Evolutionary conservation across 78 protist species (phyloP).

Genomic region (Polysphondylium violaceum): DNA sequence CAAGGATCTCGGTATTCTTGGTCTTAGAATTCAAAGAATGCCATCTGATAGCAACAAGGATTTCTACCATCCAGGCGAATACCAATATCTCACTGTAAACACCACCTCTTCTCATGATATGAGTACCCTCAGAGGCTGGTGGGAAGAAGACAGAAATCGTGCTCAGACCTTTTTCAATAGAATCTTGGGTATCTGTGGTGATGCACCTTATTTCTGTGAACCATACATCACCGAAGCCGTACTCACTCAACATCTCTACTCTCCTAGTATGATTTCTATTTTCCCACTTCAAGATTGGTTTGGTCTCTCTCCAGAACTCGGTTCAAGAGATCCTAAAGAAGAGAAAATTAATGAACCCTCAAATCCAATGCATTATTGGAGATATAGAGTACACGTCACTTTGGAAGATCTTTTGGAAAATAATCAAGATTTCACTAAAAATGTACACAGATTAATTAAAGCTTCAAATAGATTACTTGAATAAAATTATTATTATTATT

Average conservation of each 20-base stretch:
- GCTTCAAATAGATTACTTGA: too few relatives aligned
- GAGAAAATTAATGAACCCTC: conserved; percentile 88
- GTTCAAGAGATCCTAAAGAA: conserved; percentile 69
- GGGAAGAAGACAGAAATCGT: conserved; percentile 81
- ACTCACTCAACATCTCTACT: conserved; percentile 72
- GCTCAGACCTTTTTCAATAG: conserved; percentile 74
- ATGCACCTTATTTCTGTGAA: conserved; percentile 82
- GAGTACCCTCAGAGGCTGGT: conserved; percentile 87
- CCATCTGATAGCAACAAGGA: conserved; percentile 66
- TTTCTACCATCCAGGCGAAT: conserved; percentile 69
- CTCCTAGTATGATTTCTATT: conserved; percentile 80
- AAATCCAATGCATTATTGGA: conserved; percentile 87
- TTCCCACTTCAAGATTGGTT: conserved; percentile 87
- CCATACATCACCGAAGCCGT: conserved; percentile 46
- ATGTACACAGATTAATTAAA: conserved; percentile 35
- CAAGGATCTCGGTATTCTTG: conserved; percentile 64
- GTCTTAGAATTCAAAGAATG: conserved; percentile 83
- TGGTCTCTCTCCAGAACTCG: conserved; percentile 42
- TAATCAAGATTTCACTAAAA: conserved; percentile 12
- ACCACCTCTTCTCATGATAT: conserved; percentile 90
- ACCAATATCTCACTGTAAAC: conserved; percentile 78
- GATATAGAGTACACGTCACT: conserved; percentile 82
- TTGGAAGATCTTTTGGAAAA: conserved; percentile 57
- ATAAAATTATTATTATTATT: too few relatives aligned
- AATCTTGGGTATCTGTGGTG: conserved; percentile 72